Conservation (phyloP, 169 alveolate species). For the Cryptosporidium parvum region DNA sequence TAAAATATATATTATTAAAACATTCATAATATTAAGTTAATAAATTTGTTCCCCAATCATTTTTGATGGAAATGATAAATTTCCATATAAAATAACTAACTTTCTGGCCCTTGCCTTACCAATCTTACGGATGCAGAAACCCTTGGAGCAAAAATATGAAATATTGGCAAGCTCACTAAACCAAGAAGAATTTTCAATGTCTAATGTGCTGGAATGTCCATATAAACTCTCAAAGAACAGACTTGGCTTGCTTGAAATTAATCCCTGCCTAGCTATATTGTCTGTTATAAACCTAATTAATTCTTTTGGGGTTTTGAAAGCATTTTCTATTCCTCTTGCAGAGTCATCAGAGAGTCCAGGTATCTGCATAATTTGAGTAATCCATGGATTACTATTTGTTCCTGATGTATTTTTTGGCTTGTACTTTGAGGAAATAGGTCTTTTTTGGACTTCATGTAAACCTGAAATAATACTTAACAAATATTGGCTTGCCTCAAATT, state of each 20-base stretch:
- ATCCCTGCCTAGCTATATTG: conserved; percentile 9
- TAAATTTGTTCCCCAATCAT: conserved; percentile 39
- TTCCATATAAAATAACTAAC: conserved; percentile 33
- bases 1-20: too few species aligned
- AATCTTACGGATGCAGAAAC: conserved; percentile 17
- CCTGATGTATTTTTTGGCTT: conserved; percentile 52
- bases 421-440: conserved; percentile 56
- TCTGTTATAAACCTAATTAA: conserved; percentile 16
- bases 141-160: conserved; percentile 49
- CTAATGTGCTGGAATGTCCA: neutral
- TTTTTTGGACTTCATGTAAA: conserved; percentile 25
- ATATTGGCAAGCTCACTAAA: conserved; percentile 33
- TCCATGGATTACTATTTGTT: conserved; percentile 42
- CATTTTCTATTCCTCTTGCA: conserved; percentile 44
- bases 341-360: conserved; percentile 75
- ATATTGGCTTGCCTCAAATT: conserved; percentile 59
- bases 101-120: conserved; percentile 66
- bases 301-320: conserved; percentile 23
- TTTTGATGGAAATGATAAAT: conserved; percentile 14
- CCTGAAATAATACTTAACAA: conserved; percentile 27
- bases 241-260: neutral
- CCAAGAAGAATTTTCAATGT: conserved; percentile 20
- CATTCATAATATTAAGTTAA: neutral
- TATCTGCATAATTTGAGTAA: conserved; percentile 63
- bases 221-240: neutral